Evolutionary conservation across 345 rosid genomes (phyloP).

Genomic region (Hibiscus syriacus): DNA sequence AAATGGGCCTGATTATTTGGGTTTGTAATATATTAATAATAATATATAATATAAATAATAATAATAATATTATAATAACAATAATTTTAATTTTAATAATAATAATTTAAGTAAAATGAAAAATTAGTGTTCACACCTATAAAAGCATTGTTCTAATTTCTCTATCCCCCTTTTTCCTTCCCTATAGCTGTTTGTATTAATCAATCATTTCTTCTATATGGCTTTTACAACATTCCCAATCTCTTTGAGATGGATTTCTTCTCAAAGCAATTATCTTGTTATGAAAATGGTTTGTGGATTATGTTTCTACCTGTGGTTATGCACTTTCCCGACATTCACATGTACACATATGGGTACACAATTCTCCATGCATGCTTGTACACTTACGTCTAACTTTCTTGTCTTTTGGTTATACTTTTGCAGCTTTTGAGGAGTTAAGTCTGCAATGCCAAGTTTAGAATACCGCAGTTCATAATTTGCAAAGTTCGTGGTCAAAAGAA

Average conservation of each 20-base stretch:
- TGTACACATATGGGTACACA: neutral
- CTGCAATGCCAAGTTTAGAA: conserved; percentile 29
- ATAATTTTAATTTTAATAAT: too few species aligned
- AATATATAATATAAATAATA: too few species aligned
- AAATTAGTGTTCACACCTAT: too few species aligned
- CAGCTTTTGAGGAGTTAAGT: conserved; percentile 49
- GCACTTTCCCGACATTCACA: neutral
- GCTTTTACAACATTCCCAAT: neutral
- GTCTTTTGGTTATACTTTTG: conserved; percentile 20
- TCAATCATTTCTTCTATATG: neutral
- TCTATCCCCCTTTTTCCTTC: neutral
- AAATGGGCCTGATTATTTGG: too few species aligned
- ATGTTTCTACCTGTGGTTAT: neutral
- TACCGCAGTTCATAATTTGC: conserved; percentile 21
- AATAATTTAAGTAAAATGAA: too few species aligned
- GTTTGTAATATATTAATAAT: too few species aligned
- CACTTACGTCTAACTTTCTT: neutral
- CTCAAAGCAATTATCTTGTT: neutral
- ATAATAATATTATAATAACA: too few species aligned
- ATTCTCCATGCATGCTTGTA: neutral
- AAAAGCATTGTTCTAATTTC: too few species aligned
- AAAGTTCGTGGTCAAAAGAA: conserved; percentile 53
- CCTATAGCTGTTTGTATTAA: conserved; percentile 45
- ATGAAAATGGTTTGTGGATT: neutral
- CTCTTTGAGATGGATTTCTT: neutral